Percentiles rank a stretch among this genome's conserved stretches.
phyloP scores from a whole-genome alignment of 306 rosid genomes.

The Prunus dulcis region DNA sequence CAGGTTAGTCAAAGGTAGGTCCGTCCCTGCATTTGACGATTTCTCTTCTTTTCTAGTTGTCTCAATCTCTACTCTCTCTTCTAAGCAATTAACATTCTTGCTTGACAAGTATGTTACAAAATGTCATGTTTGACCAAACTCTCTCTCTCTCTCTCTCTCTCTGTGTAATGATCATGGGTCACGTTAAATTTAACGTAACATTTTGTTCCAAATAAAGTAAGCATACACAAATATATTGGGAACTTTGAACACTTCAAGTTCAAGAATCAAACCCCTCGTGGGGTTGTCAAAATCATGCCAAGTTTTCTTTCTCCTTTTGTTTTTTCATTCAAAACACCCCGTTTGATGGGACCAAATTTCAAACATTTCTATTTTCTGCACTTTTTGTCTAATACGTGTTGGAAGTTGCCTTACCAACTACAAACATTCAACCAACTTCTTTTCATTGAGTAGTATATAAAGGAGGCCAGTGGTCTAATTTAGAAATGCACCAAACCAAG shows the following conservation, averaged over 20 bases:
- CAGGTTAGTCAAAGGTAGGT: no score
- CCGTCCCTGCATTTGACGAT: no score
- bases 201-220: not conserved
- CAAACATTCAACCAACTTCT: not conserved
- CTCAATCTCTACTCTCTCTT: no score
- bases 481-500: not conserved
- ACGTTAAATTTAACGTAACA: not conserved
- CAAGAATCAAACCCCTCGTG: constrained; percentile 20
- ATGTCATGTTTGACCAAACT: not conserved
- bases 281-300: constrained; percentile 7
- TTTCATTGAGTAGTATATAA: constrained; percentile 24
- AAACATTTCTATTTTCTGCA: constrained; percentile 17
- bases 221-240: not conserved
- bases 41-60: no score
- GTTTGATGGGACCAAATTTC: not conserved
- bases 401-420: constrained; percentile 18
- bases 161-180: not conserved
- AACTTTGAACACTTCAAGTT: constrained; percentile 11
- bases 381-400: constrained; percentile 25
- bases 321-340: constrained; percentile 2
- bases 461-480: not conserved
- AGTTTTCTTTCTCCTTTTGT: not conserved
- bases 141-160: not conserved
- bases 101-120: not conserved
- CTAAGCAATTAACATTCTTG: not conserved